These are phyloP conservation scores for Cladorrhinum samala DNA, from an alignment of 495 filamentous ascomycete species.

Conservation along the genomic window DNA sequence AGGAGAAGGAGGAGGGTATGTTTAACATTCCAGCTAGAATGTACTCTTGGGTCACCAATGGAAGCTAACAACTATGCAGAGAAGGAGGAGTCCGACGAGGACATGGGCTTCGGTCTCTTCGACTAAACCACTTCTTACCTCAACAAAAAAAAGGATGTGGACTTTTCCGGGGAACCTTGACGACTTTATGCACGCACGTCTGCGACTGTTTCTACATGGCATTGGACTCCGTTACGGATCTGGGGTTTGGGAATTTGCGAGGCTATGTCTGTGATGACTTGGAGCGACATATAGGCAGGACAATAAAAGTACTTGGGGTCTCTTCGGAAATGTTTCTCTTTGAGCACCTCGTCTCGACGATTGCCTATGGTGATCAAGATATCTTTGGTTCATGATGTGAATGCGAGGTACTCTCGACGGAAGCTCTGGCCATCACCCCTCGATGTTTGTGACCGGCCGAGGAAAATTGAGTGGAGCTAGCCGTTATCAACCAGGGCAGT, in stretches of 20 bases:
- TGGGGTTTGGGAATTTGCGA: conserved; percentile 16
- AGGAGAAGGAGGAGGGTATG: conserved; percentile 69
- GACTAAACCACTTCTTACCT: conserved; percentile 59
- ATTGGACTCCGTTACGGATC: conserved; percentile 9
- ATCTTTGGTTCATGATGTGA: not conserved
- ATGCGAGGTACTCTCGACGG: too few species aligned
- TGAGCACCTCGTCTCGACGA: not conserved
- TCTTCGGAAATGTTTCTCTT: conserved; percentile 18
- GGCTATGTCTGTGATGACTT: conserved; percentile 6
- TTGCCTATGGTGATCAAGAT: not conserved
- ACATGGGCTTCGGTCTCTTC: conserved; percentile 99
- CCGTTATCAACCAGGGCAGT: not conserved
- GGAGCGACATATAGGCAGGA: conserved; percentile 16
- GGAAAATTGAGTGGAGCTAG: not conserved
- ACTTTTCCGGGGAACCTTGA: conserved; percentile 20
- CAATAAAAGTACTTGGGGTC: conserved; percentile 20
- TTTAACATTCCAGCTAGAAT: not conserved
- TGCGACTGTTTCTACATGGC: conserved; percentile 10
- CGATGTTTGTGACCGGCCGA: not conserved
- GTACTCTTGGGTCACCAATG: too few species aligned
- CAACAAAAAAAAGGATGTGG: conserved; percentile 11
- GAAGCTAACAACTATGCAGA: conserved; percentile 36
- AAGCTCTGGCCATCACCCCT: not conserved
- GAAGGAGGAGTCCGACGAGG: conserved; percentile 92
- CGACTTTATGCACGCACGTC: conserved; percentile 12